Conservation (phyloP, 768 basidiomycete genomes). For the Mycena rebaudengoi region DNA sequence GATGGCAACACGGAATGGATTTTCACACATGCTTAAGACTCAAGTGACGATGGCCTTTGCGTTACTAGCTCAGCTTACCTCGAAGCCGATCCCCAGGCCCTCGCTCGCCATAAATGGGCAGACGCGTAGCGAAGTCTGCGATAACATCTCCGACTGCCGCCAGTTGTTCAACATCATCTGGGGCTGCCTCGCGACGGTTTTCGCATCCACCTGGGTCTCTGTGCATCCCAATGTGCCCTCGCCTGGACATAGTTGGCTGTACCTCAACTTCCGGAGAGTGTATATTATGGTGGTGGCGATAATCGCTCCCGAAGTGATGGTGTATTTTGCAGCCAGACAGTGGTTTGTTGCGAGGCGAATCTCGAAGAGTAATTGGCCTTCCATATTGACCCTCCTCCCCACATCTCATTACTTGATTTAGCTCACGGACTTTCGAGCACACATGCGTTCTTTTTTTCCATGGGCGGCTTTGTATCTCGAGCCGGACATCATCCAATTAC, state of each 20-base stretch:
- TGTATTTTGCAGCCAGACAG: slow-evolving; percentile 28
- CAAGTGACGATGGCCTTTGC: too few species aligned
- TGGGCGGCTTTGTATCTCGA: slow-evolving; percentile 38
- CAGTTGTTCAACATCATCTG: slow-evolving; percentile 17
- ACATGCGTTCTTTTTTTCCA: slow-evolving; percentile 35
- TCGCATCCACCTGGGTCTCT: slow-evolving; percentile 27
- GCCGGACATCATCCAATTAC: neutral
- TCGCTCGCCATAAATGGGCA: too few species aligned
- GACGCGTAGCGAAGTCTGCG: too few species aligned
- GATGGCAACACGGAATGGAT: too few species aligned
- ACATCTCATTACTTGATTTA: too few species aligned
- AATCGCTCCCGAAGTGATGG: too few species aligned
- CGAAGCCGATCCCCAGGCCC: too few species aligned
- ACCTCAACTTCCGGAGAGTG: neutral
- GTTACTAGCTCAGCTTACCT: too few species aligned
- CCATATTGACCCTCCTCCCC: too few species aligned
- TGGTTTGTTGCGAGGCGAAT: neutral
- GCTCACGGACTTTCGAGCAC: slow-evolving; percentile 26
- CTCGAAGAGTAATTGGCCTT: neutral
- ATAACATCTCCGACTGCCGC: neutral
- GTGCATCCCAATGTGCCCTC: slow-evolving; percentile 31
- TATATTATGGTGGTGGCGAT: slow-evolving; percentile 19
- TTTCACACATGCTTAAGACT: too few species aligned
- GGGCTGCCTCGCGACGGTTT: slow-evolving; percentile 26
- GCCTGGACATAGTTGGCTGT: neutral